Evolutionary conservation across 345 rosid genomes (phyloP), one percentile per base, ranked within the genome.

Genomic region (Lenwebbia sp.): DNA sequence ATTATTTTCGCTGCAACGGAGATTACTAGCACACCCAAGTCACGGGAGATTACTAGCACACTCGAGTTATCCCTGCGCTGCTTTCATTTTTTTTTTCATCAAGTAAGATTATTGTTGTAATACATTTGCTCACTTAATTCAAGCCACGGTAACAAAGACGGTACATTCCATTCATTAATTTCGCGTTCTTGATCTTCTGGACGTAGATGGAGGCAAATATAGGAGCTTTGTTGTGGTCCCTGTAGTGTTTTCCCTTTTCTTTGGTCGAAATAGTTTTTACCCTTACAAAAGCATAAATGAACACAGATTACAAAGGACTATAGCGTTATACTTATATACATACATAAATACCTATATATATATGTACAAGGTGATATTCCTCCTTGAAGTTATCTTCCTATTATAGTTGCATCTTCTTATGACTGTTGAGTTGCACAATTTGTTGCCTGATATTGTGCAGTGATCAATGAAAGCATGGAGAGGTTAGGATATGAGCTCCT

Each of bases 401-500:
- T 30, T 0, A 28, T 5, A 15, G 0, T 28, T 62, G 21, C 7
- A 62, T 62, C 40, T 62, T 62, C 10, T 11, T 28, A 13, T 14
- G 4, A 62, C 13, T 62, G 10, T 1, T 28, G 10, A 28, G 5
- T 62, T 62, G 10, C 11, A 62, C 11, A 62, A 62, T 62, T 28
- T 62, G 2, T 62, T 62, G 22, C 10, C 0, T 62, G 22, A 62
- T 62, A 28, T 14, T 62, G 75, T 62, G 41, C 4, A 62, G 75
- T 1, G 30, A 30, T 28, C 22, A 15, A 5, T 30, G 41, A 51
- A 57, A 52, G n/a, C 2, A 87, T 84, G 88, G 89, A 91, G 86
- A 70, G 21, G 2, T 13, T 89, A 47, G 93, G 90, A 81, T 75
- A 83, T 82, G 86, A 88, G 41, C 90, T 91, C 89, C 85, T 89